These are phyloP conservation scores for Yamadazyma atmosphaerica DNA, from an alignment of 1,139 yeast genomes.

Conservation along the genomic window DNA sequence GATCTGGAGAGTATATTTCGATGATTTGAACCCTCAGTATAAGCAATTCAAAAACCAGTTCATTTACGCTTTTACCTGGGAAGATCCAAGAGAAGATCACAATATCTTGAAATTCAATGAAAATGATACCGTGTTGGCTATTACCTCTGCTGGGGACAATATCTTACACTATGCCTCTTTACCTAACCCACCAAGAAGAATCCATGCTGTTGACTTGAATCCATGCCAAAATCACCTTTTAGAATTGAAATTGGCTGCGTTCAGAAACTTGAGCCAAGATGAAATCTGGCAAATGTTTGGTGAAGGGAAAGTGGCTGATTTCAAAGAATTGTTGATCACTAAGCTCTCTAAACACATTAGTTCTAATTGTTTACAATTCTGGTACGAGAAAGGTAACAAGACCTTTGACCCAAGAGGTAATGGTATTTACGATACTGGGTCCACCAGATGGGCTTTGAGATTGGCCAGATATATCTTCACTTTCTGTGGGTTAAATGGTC, in stretches of 20 bases:
- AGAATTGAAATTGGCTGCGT: slow-evolving; percentile 74
- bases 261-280: slow-evolving; percentile 56
- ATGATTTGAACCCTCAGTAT: slow-evolving; percentile 66
- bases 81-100: slow-evolving; percentile 81
- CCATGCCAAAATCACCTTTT: slow-evolving; percentile 81
- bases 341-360: slow-evolving; percentile 70
- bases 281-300: slow-evolving; percentile 78
- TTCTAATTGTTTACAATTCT: slow-evolving; percentile 77
- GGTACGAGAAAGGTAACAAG: slow-evolving; percentile 64
- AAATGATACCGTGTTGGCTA: slow-evolving; percentile 74
- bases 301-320: slow-evolving; percentile 60
- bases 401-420: slow-evolving; percentile 54
- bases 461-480: slow-evolving; percentile 61
- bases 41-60: slow-evolving; percentile 75
- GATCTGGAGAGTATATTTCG: slow-evolving; percentile 78
- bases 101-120: slow-evolving; percentile 59
- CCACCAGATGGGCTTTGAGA: slow-evolving; percentile 82
- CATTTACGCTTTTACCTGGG: slow-evolving; percentile 89
- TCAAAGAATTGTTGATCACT: slow-evolving; percentile 46
- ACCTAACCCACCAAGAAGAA: slow-evolving; percentile 69
- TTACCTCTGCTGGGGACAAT: slow-evolving; percentile 86
- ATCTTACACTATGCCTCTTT: slow-evolving; percentile 70
- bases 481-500: slow-evolving; percentile 51
- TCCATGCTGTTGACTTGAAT: slow-evolving; percentile 83
- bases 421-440: slow-evolving; percentile 76